Conservation (phyloP, 2,329 filamentous ascomycete genomes). For the Thermochaetoides dissita region DNA sequence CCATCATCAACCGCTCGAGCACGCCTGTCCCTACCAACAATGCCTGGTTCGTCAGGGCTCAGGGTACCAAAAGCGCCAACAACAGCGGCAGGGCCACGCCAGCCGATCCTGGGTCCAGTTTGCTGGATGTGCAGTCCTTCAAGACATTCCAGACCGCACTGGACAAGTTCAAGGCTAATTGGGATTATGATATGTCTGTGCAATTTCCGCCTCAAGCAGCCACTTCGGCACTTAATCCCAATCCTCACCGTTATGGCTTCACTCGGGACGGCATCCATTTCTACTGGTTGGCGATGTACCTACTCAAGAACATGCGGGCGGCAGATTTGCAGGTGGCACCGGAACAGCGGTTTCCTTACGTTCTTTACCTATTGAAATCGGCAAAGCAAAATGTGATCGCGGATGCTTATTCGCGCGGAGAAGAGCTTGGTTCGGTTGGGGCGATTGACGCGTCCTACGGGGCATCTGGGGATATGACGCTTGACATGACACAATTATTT, state of each 20-base stretch:
- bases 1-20: slow-evolving; percentile 26
- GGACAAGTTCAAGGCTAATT: slow-evolving; percentile 58
- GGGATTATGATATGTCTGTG: slow-evolving; percentile 54
- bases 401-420: slow-evolving; percentile 50
- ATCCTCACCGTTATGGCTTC: slow-evolving; percentile 50
- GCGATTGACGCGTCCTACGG: slow-evolving; percentile 56
- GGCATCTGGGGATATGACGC: slow-evolving; percentile 41
- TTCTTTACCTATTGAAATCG: slow-evolving; percentile 46
- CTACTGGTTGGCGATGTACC: slow-evolving; percentile 55
- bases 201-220: slow-evolving; percentile 42
- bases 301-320: slow-evolving; percentile 44
- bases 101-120: slow-evolving; percentile 22
- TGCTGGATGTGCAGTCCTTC: slow-evolving; percentile 31
- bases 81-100: slow-evolving; percentile 34
- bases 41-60: slow-evolving; percentile 37
- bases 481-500: slow-evolving; percentile 61
- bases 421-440: slow-evolving; percentile 53
- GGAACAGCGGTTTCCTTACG: slow-evolving; percentile 46
- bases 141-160: slow-evolving; percentile 42
- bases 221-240: slow-evolving; percentile 21
- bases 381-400: slow-evolving; percentile 46
- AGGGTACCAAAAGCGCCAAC: slow-evolving; percentile 28
- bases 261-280: slow-evolving; percentile 59
- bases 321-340: slow-evolving; percentile 40
- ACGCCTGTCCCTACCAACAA: slow-evolving; percentile 41